Conservation (phyloP, 1,284 basidiomycete species). For the Ceraceosorus guamensis region DNA sequence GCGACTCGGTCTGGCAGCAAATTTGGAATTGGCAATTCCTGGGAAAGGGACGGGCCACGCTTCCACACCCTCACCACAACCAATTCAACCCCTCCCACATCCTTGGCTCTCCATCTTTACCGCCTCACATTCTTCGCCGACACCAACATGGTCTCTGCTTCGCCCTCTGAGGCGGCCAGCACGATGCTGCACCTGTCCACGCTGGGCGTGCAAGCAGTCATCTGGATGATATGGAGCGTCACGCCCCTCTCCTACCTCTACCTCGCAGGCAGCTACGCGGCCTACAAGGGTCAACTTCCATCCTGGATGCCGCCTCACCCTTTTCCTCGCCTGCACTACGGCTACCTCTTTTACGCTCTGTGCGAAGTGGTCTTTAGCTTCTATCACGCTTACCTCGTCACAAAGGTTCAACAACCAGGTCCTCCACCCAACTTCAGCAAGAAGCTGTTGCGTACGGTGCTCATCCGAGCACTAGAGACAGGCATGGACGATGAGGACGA, state of each 20-base stretch:
- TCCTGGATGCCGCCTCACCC: conserved; percentile 2
- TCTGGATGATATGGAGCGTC: conserved; percentile 29
- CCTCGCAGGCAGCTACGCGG: conserved; percentile 2
- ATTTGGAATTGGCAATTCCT: too few species aligned
- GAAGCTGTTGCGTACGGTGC: conserved; percentile 21
- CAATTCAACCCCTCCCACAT: too few species aligned
- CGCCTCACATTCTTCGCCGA: too few species aligned
- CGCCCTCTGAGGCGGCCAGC: too few species aligned
- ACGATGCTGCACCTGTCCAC: too few species aligned
- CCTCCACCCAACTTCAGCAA: conserved; percentile 21
- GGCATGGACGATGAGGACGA: conserved; percentile 18
- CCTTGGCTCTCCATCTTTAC: too few species aligned
- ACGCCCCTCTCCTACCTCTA: conserved; percentile 31
- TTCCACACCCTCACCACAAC: too few species aligned
- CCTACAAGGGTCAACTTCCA: conserved; percentile 3
- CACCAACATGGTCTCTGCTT: too few species aligned
- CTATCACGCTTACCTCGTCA: conserved; percentile 22
- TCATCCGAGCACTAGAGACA: conserved; percentile 23
- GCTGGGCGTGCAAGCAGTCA: conserved; percentile 5
- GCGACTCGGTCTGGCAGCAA: too few species aligned
- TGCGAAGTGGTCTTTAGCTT: conserved; percentile 35
- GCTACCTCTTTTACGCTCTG: conserved; percentile 19
- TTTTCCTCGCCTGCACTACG: conserved; percentile 9
- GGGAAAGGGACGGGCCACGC: too few species aligned
- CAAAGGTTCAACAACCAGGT: conserved; percentile 23